A percentile compares a stretch with the other conserved stretches of the same genome.
Evolutionary conservation across 257 asterid species (phyloP).

Genomic region (Cinchona pubescens): DNA sequence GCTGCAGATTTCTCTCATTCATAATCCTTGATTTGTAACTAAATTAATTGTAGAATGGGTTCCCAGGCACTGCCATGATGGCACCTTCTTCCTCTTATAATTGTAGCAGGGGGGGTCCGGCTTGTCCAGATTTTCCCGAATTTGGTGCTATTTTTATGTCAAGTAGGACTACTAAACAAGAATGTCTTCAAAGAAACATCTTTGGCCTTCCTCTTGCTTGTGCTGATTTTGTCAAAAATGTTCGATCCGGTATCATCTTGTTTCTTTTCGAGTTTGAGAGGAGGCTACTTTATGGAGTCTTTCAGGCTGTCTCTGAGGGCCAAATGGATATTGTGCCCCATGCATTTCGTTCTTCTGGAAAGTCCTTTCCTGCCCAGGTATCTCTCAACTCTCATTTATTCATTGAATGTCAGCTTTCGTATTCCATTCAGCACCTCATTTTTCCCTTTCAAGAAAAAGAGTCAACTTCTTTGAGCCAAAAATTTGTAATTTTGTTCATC

Average conservation of each 20-base stretch:
- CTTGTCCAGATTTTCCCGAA: conserved; percentile 8
- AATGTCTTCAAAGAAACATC: conserved; percentile 7
- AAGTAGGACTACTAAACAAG: conserved; percentile 5
- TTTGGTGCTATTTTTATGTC: conserved; percentile 13
- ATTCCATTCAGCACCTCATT: no score
- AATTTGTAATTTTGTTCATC: no score
- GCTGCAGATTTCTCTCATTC: no score
- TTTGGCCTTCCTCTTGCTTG: conserved; percentile 12
- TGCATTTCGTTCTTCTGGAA: conserved; percentile 8
- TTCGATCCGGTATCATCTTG: conserved; percentile 8
- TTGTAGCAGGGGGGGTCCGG: no score
- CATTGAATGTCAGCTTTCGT: no score
- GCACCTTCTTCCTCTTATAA: no score
- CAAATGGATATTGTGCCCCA: background rate
- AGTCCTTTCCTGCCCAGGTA: conserved; percentile 15
- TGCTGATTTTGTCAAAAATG: background rate
- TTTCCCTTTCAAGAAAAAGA: no score
- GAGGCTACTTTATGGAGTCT: conserved; percentile 9
- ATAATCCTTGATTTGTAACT: no score
- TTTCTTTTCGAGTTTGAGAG: conserved; percentile 7
- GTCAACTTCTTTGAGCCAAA: no score
- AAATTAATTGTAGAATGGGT: no score
- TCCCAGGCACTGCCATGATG: background rate
- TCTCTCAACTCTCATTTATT: background rate
- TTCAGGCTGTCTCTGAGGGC: conserved; percentile 12